Evolutionary conservation across 2,329 filamentous ascomycete genomes (phyloP).

Genomic region (Pseudopyricularia cyperi): DNA sequence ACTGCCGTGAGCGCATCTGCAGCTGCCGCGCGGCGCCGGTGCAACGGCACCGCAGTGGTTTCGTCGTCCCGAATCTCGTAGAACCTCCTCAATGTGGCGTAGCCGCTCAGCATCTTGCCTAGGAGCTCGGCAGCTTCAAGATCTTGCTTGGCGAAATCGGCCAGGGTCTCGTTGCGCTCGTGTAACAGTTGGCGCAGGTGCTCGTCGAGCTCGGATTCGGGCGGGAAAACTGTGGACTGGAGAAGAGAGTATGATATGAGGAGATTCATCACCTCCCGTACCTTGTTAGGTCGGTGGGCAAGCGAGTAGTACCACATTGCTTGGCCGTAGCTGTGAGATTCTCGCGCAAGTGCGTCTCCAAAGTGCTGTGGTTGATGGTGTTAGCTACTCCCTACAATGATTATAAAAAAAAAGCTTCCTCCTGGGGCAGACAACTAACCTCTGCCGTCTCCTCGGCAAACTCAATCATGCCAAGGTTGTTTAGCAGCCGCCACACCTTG

Average conservation of each 20-base stretch:
- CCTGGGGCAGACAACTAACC: slow-evolving; percentile 37
- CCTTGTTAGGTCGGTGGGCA: slow-evolving; percentile 63
- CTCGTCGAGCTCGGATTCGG: slow-evolving; percentile 57
- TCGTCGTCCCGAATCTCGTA: slow-evolving; percentile 67
- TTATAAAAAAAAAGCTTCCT: background rate
- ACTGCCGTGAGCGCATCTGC: slow-evolving; percentile 68
- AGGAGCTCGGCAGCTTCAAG: slow-evolving; percentile 71
- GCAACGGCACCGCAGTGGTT: slow-evolving; percentile 29
- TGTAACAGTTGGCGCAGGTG: slow-evolving; percentile 57
- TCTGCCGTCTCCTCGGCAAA: slow-evolving; percentile 74
- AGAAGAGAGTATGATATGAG: slow-evolving; percentile 80
- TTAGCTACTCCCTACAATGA: background rate
- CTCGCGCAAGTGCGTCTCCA: slow-evolving; percentile 61
- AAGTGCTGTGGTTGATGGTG: slow-evolving; percentile 51
- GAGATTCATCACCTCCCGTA: slow-evolving; percentile 74
- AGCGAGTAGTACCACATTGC: slow-evolving; percentile 85
- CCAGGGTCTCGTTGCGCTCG: slow-evolving; percentile 59
- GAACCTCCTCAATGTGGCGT: slow-evolving; percentile 80
- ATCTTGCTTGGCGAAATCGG: slow-evolving; percentile 60
- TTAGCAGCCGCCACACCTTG: slow-evolving; percentile 67
- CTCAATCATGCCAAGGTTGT: slow-evolving; percentile 61
- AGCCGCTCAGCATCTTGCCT: slow-evolving; percentile 77
- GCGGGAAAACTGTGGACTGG: slow-evolving; percentile 70
- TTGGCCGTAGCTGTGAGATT: slow-evolving; percentile 68
- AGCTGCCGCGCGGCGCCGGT: slow-evolving; percentile 57